These are phyloP conservation scores for Kodamaea ohmeri DNA, from an alignment of 1,139 yeast genomes.

Conservation along the genomic window DNA sequence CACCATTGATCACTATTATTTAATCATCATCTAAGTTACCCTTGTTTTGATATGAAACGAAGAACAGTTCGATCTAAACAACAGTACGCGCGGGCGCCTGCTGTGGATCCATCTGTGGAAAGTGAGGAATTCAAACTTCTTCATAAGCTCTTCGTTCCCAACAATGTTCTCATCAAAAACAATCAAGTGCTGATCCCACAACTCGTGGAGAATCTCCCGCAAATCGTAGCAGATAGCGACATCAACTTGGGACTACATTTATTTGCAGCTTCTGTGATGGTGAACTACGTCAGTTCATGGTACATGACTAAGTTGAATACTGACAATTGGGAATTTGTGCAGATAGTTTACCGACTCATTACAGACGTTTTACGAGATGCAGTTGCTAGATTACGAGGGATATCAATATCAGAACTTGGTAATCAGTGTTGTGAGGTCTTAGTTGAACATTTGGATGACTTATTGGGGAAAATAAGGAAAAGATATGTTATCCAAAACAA, in stretches of 20 bases:
- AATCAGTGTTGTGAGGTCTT: slow-evolving; percentile 29
- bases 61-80: slow-evolving; percentile 3
- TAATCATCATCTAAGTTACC: neutral
- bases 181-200: slow-evolving; percentile 27
- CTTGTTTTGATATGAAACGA: neutral
- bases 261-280: slow-evolving; percentile 34
- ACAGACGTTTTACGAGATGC: slow-evolving; percentile 31
- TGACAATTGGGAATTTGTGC: slow-evolving; percentile 35
- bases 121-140: slow-evolving; percentile 33
- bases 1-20: too few relatives aligned
- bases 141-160: slow-evolving; percentile 35
- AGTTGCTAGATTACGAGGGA: slow-evolving; percentile 17
- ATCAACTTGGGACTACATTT: slow-evolving; percentile 39
- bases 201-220: slow-evolving; percentile 30
- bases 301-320: slow-evolving; percentile 39
- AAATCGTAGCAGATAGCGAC: slow-evolving; percentile 15
- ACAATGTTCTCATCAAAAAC: slow-evolving; percentile 27
- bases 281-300: slow-evolving; percentile 40
- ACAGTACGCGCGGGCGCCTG: slow-evolving; percentile 5
- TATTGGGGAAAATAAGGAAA: slow-evolving; percentile 15
- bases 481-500: too few relatives aligned
- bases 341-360: slow-evolving; percentile 29
- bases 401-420: slow-evolving; percentile 16
- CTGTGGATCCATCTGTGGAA: slow-evolving; percentile 9
- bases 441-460: slow-evolving; percentile 27